A percentile compares a stretch with the other conserved stretches of the same genome.
These are phyloP conservation scores for Cordyceps fumosorosea DNA, from an alignment of 2,329 filamentous ascomycete species.

Conservation along the genomic window DNA sequence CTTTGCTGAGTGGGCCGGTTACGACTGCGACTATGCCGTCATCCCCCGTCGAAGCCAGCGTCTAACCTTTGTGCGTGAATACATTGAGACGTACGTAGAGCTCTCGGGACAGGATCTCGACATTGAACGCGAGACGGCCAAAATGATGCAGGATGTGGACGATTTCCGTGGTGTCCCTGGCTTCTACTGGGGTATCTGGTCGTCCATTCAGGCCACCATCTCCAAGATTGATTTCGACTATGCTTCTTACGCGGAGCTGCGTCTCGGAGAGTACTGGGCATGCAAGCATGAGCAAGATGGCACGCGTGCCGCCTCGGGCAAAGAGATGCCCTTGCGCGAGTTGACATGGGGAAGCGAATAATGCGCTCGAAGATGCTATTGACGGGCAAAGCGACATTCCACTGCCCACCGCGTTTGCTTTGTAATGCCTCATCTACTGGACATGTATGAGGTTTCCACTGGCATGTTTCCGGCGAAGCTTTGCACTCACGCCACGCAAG, in stretches of 20 bases:
- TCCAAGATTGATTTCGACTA: slow-evolving; percentile 98
- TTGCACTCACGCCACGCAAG: neutral
- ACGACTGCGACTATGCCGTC: slow-evolving; percentile 83
- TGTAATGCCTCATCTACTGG: neutral
- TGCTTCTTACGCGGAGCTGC: slow-evolving; percentile 76
- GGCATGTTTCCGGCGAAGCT: neutral
- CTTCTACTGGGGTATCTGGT: slow-evolving; percentile 91
- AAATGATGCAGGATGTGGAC: slow-evolving; percentile 76
- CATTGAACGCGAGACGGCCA: slow-evolving; percentile 56
- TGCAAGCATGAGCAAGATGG: slow-evolving; percentile 74
- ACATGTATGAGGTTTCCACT: neutral
- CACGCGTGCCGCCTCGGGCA: slow-evolving; percentile 42
- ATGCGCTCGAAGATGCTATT: neutral
- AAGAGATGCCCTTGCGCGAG: slow-evolving; percentile 68
- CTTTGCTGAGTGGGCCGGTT: slow-evolving; percentile 97
- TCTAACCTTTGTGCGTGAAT: slow-evolving; percentile 74
- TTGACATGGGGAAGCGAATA: slow-evolving; percentile 59
- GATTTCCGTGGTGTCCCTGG: slow-evolving; percentile 82
- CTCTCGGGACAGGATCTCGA: slow-evolving; percentile 39
- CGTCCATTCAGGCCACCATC: slow-evolving; percentile 87
- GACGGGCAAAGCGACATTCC: neutral
- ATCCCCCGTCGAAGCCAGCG: slow-evolving; percentile 74
- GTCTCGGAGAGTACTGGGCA: slow-evolving; percentile 86
- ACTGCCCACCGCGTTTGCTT: neutral
- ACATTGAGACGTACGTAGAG: slow-evolving; percentile 67